phyloP scores from a whole-genome alignment of 1,284 basidiomycete species.

The Rhodotorula sp. region DNA sequence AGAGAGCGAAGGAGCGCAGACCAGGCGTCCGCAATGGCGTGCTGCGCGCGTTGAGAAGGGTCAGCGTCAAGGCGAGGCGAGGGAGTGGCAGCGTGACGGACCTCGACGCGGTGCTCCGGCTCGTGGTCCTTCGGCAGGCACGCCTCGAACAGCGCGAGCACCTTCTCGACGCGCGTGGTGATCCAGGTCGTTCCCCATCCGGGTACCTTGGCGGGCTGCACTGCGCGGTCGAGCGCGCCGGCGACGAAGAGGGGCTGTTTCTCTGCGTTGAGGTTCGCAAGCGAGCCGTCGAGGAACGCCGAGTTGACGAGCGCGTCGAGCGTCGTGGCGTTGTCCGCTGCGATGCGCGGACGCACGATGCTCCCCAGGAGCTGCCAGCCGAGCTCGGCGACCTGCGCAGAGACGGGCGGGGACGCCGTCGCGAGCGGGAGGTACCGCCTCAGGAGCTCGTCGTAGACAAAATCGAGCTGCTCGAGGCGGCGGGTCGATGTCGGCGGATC shows the following conservation, averaged over 20 bases:
- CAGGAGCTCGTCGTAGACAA: constrained; percentile 8
- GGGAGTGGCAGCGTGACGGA: not conserved
- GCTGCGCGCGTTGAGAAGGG: not conserved
- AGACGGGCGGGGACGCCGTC: constrained; percentile 2
- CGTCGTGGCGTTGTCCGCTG: not conserved
- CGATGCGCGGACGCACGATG: constrained; percentile 15
- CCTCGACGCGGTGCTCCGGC: not conserved
- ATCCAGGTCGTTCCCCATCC: constrained; percentile 32
- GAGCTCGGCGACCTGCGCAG: not conserved
- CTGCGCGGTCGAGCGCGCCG: constrained; percentile 6
- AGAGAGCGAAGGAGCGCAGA: constrained; percentile 10
- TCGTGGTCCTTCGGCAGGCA: not conserved
- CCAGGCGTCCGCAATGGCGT: constrained; percentile 4
- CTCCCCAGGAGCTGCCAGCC: constrained; percentile 23
- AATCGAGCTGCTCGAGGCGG: constrained; percentile 9
- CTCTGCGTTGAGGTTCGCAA: not conserved
- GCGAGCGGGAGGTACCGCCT: constrained; percentile 1
- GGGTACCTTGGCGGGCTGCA: constrained; percentile 3
- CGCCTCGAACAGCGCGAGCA: constrained; percentile 10
- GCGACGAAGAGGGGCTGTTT: constrained; percentile 1
- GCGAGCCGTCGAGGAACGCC: constrained; percentile 18
- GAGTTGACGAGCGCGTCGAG: constrained; percentile 35
- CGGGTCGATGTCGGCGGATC: not conserved
- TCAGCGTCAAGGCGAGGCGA: not conserved
- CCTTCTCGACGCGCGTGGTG: constrained; percentile 3